These are phyloP conservation scores for Trypanosoma conorhini DNA, from an alignment of 208 protist genomes.

Conservation along the genomic window DNA sequence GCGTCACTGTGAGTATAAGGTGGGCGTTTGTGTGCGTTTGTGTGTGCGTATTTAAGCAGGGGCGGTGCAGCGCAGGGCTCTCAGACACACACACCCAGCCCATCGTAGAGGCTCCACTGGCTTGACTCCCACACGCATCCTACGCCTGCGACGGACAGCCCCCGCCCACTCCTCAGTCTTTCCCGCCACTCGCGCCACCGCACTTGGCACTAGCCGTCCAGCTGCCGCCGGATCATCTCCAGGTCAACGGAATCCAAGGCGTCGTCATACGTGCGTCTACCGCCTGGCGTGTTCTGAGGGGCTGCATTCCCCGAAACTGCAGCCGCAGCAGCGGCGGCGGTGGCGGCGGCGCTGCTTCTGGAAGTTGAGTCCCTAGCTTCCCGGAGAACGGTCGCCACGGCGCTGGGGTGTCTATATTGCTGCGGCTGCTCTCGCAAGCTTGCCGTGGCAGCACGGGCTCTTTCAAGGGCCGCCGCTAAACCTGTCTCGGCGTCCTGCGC, in stretches of 20 bases:
- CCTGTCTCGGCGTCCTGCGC: neutral
- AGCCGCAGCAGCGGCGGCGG: neutral
- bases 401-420: neutral
- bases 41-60: neutral
- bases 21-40: too few relatives aligned
- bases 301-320: neutral
- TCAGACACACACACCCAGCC: too few relatives aligned
- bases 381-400: neutral
- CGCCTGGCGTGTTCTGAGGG: neutral
- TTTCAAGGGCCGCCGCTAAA: conserved; percentile 1
- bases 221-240: conserved; percentile 56
- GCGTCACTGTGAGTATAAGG: neutral
- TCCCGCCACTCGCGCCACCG: neutral
- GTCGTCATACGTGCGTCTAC: neutral
- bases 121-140: neutral
- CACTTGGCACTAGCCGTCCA: conserved; percentile 15
- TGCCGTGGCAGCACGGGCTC: neutral
- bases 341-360: neutral
- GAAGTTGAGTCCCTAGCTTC: neutral
- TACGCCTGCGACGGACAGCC: neutral
- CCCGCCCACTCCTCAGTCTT: neutral
- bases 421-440: neutral
- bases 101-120: neutral
- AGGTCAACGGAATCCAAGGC: conserved; percentile 51
- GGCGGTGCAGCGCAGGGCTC: neutral